Percentiles rank a stretch among this genome's conserved stretches.
phyloP scores from a whole-genome alignment of 1,284 basidiomycete genomes.

The Malassezia sympodialis region DNA sequence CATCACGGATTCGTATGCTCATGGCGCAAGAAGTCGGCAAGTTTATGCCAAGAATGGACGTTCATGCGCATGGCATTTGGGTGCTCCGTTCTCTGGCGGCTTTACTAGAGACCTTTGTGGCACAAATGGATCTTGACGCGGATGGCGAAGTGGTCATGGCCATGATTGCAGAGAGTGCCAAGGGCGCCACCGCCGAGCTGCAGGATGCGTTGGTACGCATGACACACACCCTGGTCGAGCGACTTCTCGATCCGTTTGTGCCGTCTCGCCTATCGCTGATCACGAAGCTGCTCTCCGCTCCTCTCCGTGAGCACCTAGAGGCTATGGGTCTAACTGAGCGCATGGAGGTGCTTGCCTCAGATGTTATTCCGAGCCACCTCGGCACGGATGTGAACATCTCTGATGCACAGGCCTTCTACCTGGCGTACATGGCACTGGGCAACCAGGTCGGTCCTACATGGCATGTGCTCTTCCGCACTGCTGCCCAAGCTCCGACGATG shows the following conservation, averaged over 20 bases:
- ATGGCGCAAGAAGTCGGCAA: slow-evolving; percentile 5
- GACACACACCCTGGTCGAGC: background rate
- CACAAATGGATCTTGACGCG: background rate
- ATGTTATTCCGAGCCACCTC: slow-evolving; percentile 1
- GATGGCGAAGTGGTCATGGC: background rate
- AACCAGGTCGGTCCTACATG: background rate
- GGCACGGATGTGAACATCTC: background rate
- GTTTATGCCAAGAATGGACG: background rate
- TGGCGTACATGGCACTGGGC: slow-evolving; percentile 5
- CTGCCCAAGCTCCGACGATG: background rate
- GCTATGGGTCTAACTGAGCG: background rate
- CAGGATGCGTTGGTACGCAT: background rate
- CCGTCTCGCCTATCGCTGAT: background rate
- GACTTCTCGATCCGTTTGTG: background rate
- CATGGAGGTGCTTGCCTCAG: background rate
- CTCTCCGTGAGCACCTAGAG: background rate
- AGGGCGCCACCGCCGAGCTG: background rate
- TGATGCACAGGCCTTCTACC: slow-evolving; percentile 1
- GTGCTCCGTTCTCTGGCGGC: background rate
- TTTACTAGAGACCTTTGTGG: background rate
- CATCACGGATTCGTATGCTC: background rate
- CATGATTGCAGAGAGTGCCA: background rate
- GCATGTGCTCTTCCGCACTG: background rate
- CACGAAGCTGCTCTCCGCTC: background rate
- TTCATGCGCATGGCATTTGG: background rate